Evolutionary conservation across 768 basidiomycete species (phyloP).

Genomic region (Tulasnella sp.): DNA sequence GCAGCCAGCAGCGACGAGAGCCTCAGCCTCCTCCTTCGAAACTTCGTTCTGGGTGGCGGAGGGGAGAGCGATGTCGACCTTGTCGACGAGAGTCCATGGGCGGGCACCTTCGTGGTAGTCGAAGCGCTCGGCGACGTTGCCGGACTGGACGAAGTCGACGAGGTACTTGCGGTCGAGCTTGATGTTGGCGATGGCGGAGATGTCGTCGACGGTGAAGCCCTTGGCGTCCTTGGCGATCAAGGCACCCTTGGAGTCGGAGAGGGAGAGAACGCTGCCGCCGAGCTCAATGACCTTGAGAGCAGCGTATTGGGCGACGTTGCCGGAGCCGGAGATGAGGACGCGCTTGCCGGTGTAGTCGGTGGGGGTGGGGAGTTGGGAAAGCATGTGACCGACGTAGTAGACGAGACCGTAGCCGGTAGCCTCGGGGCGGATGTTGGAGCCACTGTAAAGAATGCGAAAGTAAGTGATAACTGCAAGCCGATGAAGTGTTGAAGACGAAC

Average conservation of each 20-base stretch:
- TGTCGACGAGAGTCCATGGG: conserved; percentile 55
- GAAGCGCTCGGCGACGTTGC: conserved; percentile 30
- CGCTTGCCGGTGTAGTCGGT: conserved; percentile 6
- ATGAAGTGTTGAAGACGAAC: background rate
- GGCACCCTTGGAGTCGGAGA: conserved; percentile 65
- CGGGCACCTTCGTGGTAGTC: conserved; percentile 44
- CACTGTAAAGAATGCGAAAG: conserved; percentile 24
- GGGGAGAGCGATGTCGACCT: conserved; percentile 57
- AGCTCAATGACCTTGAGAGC: conserved; percentile 69
- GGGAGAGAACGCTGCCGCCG: conserved; percentile 55
- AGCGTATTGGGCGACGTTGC: conserved; percentile 67
- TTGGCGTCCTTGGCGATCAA: conserved; percentile 40
- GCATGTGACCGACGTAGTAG: conserved; percentile 61
- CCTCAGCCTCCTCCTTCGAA: conserved; percentile 54
- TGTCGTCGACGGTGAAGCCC: conserved; percentile 37
- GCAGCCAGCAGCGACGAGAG: conserved; percentile 54
- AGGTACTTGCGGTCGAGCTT: conserved; percentile 25
- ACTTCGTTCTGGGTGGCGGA: conserved; percentile 65
- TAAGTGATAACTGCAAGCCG: background rate
- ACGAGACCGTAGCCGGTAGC: conserved; percentile 64
- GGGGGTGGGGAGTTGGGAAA: background rate
- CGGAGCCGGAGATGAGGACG: conserved; percentile 46
- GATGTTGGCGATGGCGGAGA: conserved; percentile 24
- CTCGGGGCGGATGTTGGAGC: conserved; percentile 62
- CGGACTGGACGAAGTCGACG: conserved; percentile 24